phyloP scores from a whole-genome alignment of 495 filamentous ascomycete species.

The Opeltia flavorubescens region DNA sequence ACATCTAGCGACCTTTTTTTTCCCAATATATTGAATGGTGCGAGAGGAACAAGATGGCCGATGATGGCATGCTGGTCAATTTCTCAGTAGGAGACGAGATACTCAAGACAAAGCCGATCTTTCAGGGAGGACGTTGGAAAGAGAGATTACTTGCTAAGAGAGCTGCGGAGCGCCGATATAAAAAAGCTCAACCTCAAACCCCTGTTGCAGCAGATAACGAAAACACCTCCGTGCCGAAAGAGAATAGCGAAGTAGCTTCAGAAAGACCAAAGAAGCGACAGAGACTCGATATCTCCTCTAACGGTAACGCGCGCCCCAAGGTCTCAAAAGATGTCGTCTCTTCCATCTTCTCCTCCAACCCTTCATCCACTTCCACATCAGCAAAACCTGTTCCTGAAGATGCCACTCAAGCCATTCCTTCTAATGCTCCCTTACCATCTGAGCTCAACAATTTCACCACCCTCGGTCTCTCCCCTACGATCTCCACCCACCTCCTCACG shows the following conservation, averaged over 20 bases:
- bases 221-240: not conserved
- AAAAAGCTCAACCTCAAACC: slow-evolving; percentile 21
- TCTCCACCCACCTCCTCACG: slow-evolving; percentile 69
- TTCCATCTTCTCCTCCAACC: slow-evolving; percentile 83
- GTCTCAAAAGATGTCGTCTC: slow-evolving; percentile 56
- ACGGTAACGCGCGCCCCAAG: slow-evolving; percentile 11
- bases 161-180: slow-evolving; percentile 35
- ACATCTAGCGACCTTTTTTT: too few species aligned
- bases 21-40: too few species aligned
- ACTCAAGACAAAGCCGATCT: slow-evolving; percentile 39
- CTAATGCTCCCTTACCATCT: slow-evolving; percentile 84
- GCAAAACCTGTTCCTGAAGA: slow-evolving; percentile 22
- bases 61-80: slow-evolving; percentile 91
- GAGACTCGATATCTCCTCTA: slow-evolving; percentile 20
- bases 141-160: slow-evolving; percentile 74
- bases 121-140: slow-evolving; percentile 84
- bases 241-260: slow-evolving; percentile 6
- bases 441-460: slow-evolving; percentile 72
- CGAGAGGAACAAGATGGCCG: slow-evolving; percentile 56
- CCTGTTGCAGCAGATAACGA: slow-evolving; percentile 4
- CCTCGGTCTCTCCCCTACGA: slow-evolving; percentile 59
- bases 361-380: slow-evolving; percentile 42
- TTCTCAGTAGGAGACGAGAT: slow-evolving; percentile 58
- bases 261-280: slow-evolving; percentile 28
- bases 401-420: slow-evolving; percentile 53